Percentiles rank a stretch among this genome's conserved stretches.
Evolutionary conservation across 495 filamentous ascomycete genomes (phyloP).

Genomic region (Trichoderma virens): DNA sequence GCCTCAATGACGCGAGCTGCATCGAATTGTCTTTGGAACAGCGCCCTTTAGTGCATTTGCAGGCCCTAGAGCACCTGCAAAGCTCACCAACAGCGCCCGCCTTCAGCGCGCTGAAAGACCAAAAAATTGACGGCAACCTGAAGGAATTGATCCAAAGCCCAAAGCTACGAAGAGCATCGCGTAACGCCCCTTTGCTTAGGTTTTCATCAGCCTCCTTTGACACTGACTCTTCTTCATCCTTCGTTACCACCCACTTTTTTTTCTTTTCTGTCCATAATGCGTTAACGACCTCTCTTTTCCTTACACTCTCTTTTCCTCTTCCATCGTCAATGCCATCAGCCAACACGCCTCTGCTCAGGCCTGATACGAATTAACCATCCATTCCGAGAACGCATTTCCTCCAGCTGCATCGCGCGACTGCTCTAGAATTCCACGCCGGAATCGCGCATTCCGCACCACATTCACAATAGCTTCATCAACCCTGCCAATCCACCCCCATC

Average conservation of each 20-base stretch:
- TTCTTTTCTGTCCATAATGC: not conserved
- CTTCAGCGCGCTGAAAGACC: not conserved
- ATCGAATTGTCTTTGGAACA: too few relatives aligned
- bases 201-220: not conserved
- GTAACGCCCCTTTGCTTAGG: not conserved
- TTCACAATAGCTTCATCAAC: constrained; percentile 3
- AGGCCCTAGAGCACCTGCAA: too few relatives aligned
- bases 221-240: not conserved
- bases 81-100: too few relatives aligned
- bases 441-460: constrained; percentile 3
- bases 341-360: not conserved
- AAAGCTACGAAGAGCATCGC: not conserved
- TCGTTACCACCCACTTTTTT: not conserved
- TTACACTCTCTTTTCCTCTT: not conserved
- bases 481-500: constrained; percentile 7
- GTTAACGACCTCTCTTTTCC: not conserved
- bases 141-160: too few relatives aligned
- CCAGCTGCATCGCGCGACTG: not conserved
- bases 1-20: too few relatives aligned
- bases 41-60: too few relatives aligned
- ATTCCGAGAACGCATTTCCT: not conserved
- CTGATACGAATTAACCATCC: not conserved
- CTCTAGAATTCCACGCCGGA: not conserved
- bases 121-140: too few relatives aligned
- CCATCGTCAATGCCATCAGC: not conserved